A percentile compares a stretch with the other conserved stretches of the same genome.
phyloP scores from a whole-genome alignment of 2,329 filamentous ascomycete genomes.

The Chaetoscypha palmicola region DNA sequence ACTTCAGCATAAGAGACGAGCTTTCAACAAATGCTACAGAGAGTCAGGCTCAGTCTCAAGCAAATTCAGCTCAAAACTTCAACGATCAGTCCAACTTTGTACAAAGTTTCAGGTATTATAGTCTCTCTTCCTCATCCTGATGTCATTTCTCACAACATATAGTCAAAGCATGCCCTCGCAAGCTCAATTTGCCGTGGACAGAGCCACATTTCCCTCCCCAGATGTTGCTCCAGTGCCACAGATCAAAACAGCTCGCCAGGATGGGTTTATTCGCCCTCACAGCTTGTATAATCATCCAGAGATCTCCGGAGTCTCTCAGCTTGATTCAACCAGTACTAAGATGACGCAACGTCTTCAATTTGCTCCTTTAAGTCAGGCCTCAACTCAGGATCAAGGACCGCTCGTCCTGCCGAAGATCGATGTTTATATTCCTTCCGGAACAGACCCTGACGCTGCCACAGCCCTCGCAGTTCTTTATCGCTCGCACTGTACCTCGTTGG shows the following conservation, averaged over 20 bases:
- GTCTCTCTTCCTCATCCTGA: background rate
- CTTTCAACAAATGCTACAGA: constrained; percentile 32
- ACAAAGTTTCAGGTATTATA: constrained; percentile 45
- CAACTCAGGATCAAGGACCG: constrained; percentile 57
- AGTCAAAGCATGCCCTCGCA: constrained; percentile 27
- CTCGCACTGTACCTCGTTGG: constrained; percentile 88
- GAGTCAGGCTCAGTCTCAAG: constrained; percentile 38
- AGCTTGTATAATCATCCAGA: constrained; percentile 56
- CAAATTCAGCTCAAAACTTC: constrained; percentile 38
- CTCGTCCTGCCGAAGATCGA: constrained; percentile 82
- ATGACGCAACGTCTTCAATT: constrained; percentile 55
- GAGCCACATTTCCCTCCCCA: constrained; percentile 36
- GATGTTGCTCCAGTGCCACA: constrained; percentile 32
- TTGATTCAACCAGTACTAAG: constrained; percentile 52
- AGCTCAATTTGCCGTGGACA: constrained; percentile 28
- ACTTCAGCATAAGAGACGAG: constrained; percentile 55
- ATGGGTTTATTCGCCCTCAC: constrained; percentile 34
- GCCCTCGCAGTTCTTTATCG: constrained; percentile 83
- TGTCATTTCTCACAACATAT: constrained; percentile 15
- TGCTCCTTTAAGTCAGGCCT: constrained; percentile 47
- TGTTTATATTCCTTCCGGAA: constrained; percentile 69
- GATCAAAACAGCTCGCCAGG: constrained; percentile 20
- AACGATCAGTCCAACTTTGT: constrained; percentile 42
- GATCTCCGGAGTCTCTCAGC: constrained; percentile 48
- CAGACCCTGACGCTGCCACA: constrained; percentile 79